Conservation (phyloP, 78 protist species). For the Dictyostelium citrinum region DNA sequence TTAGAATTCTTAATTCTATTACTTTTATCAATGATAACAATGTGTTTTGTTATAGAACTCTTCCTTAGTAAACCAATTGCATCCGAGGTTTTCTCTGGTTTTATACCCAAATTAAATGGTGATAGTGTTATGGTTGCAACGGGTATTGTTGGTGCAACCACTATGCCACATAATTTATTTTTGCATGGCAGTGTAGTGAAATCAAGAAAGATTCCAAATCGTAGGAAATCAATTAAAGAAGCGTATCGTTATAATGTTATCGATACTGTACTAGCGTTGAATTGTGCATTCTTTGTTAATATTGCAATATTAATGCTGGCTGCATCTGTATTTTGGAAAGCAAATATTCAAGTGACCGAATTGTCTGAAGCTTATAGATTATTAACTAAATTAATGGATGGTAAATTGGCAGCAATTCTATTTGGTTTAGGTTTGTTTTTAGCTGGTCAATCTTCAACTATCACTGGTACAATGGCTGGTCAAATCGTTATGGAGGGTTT, state of each 20-base stretch:
- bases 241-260: constrained; percentile 77
- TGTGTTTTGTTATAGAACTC: constrained; percentile 43
- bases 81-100: constrained; percentile 49
- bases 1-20: constrained; percentile 13
- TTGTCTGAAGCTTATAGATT: constrained; percentile 7
- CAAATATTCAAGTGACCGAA: neutral
- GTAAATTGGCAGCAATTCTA: neutral
- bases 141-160: constrained; percentile 86
- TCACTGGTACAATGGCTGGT: constrained; percentile 89
- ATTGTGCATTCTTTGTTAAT: constrained; percentile 78
- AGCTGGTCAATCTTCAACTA: constrained; percentile 88
- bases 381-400: neutral
- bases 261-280: constrained; percentile 74
- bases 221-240: neutral
- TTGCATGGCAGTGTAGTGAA: constrained; percentile 79
- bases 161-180: constrained; percentile 91
- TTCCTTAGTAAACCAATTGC: constrained; percentile 49
- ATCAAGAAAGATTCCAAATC: constrained; percentile 20
- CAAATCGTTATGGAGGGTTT: constrained; percentile 91
- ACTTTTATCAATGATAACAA: neutral
- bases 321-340: constrained; percentile 10
- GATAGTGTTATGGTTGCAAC: constrained; percentile 65
- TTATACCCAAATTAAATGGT: constrained; percentile 53
- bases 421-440: constrained; percentile 85
- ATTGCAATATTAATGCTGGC: constrained; percentile 39